Evolutionary conservation across 2,329 filamentous ascomycete species (phyloP).

Genomic region (Pezicula carpinea): DNA sequence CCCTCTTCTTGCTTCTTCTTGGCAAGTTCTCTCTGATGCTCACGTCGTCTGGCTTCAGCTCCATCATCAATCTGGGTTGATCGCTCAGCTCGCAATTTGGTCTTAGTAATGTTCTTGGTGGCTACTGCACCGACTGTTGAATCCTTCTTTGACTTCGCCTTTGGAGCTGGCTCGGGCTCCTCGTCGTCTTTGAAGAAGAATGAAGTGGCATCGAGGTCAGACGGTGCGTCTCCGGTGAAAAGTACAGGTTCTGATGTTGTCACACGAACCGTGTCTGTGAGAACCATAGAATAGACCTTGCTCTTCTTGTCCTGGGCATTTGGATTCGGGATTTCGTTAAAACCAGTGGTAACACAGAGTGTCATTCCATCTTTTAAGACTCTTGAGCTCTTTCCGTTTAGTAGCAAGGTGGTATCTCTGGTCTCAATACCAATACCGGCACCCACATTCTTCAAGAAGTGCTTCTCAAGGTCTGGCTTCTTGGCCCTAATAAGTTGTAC

Average conservation of each 20-base stretch:
- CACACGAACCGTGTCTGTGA: slow-evolving; percentile 91
- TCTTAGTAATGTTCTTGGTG: slow-evolving; percentile 92
- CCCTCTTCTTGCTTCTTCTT: slow-evolving; percentile 87
- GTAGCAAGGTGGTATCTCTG: slow-evolving; percentile 73
- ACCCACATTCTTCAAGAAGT: slow-evolving; percentile 90
- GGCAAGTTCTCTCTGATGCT: slow-evolving; percentile 88
- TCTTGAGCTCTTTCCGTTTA: slow-evolving; percentile 83
- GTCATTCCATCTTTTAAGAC: slow-evolving; percentile 96
- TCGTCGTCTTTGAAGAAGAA: slow-evolving; percentile 99
- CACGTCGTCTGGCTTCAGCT: slow-evolving; percentile 77
- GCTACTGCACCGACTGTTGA: slow-evolving; percentile 80
- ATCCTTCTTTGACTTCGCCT: slow-evolving; percentile 78
- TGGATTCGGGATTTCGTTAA: slow-evolving; percentile 83
- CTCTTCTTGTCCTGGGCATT: slow-evolving; percentile 86
- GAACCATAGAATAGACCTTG: slow-evolving; percentile 80
- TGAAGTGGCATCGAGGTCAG: slow-evolving; percentile 87
- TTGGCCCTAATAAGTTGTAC: slow-evolving; percentile 75
- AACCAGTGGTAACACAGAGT: slow-evolving; percentile 81
- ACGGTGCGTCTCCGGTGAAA: slow-evolving; percentile 89
- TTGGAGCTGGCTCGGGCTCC: slow-evolving; percentile 78
- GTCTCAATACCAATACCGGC: slow-evolving; percentile 91
- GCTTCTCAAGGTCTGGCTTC: slow-evolving; percentile 91
- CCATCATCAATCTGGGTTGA: slow-evolving; percentile 86
- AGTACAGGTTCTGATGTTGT: slow-evolving; percentile 73
- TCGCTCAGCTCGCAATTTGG: slow-evolving; percentile 84